Conservation (phyloP, 805 yeast species). For the Starmerella floris region DNA sequence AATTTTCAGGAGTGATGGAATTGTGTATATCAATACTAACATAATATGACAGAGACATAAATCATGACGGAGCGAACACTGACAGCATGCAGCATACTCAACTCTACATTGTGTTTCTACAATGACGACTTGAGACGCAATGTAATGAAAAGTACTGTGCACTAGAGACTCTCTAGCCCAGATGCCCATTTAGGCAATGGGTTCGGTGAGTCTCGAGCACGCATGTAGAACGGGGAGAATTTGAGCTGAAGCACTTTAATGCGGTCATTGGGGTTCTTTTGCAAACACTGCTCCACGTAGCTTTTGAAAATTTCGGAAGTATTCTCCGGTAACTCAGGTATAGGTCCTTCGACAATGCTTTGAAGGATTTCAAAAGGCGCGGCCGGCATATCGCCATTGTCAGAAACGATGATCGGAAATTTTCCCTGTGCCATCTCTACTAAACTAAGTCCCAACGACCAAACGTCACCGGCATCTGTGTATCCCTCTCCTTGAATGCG, state of each 20-base stretch:
- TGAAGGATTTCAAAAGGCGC: constrained; percentile 60
- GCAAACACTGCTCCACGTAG: constrained; percentile 62
- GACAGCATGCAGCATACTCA: too few species aligned
- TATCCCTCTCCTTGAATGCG: constrained; percentile 90
- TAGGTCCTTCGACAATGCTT: constrained; percentile 82
- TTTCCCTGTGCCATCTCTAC: constrained; percentile 78
- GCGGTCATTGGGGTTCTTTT: constrained; percentile 53
- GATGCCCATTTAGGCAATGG: constrained; percentile 14
- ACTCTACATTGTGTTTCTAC: too few species aligned
- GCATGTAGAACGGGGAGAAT: constrained; percentile 24
- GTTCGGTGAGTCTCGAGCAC: constrained; percentile 6
- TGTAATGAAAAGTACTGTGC: too few species aligned
- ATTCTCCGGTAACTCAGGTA: constrained; percentile 52
- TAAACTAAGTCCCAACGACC: constrained; percentile 89
- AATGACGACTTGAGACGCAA: too few species aligned
- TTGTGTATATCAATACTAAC: too few species aligned
- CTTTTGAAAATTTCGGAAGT: constrained; percentile 40
- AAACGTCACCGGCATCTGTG: constrained; percentile 89
- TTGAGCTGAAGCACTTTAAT: constrained; percentile 63
- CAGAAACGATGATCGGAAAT: constrained; percentile 36
- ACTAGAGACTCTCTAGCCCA: constrained; percentile 4
- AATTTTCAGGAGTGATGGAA: too few species aligned
- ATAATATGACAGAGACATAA: too few species aligned
- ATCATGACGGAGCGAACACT: too few species aligned
- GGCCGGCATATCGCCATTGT: constrained; percentile 31